phyloP scores from a whole-genome alignment of 2,329 filamentous ascomycete species.

The Exophiala viscosa region DNA sequence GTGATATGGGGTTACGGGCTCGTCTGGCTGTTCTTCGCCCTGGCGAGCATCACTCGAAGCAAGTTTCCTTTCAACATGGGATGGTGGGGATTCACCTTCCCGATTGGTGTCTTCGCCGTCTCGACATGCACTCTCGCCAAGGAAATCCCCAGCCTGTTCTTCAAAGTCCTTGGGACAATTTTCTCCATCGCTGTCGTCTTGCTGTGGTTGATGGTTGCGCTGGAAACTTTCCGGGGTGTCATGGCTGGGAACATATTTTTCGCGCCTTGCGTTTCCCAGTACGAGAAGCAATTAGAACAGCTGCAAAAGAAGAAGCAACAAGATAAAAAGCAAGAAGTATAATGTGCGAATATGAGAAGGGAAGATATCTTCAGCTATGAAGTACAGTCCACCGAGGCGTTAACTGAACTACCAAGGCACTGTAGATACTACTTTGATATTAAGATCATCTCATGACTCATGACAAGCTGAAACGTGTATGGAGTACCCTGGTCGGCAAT shows the following conservation, averaged over 20 bases:
- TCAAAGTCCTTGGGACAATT: slow-evolving; percentile 55
- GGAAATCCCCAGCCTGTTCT: slow-evolving; percentile 54
- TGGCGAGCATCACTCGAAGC: slow-evolving; percentile 34
- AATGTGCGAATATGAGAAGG: not conserved
- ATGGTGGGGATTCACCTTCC: slow-evolving; percentile 61
- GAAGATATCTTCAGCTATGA: too few relatives aligned
- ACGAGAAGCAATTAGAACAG: slow-evolving; percentile 6
- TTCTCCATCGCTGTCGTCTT: slow-evolving; percentile 50
- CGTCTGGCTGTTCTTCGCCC: slow-evolving; percentile 39
- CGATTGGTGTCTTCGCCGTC: slow-evolving; percentile 54
- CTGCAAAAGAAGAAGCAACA: not conserved
- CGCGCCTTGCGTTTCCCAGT: slow-evolving; percentile 39
- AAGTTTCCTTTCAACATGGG: slow-evolving; percentile 59
- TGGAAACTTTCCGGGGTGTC: slow-evolving; percentile 48
- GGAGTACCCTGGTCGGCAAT: too few relatives aligned
- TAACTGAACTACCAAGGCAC: too few relatives aligned
- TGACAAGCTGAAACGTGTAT: too few relatives aligned
- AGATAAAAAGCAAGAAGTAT: not conserved
- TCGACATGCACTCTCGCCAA: slow-evolving; percentile 41
- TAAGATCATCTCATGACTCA: too few relatives aligned
- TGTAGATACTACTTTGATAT: too few relatives aligned
- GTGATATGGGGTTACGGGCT: slow-evolving; percentile 39
- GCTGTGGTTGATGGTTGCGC: slow-evolving; percentile 54
- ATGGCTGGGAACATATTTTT: slow-evolving; percentile 50
- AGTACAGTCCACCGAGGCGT: too few relatives aligned